A percentile compares a stretch with the other conserved stretches of the same genome.
Conservation (phyloP, 768 basidiomycete genomes). For the Termitomyces sp. region DNA sequence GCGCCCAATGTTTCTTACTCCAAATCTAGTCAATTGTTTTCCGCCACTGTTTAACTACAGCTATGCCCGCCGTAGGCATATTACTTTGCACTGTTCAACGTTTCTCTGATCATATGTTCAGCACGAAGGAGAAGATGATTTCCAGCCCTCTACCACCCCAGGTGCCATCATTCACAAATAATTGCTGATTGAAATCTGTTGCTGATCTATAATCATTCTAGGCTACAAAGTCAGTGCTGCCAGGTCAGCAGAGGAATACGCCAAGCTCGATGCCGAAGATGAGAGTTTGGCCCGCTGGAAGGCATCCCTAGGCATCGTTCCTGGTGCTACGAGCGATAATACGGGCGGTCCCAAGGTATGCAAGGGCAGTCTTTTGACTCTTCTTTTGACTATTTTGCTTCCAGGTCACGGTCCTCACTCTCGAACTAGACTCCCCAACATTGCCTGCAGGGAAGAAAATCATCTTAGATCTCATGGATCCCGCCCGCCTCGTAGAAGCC, state of each 20-base stretch:
- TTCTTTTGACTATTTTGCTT: constrained; percentile 16
- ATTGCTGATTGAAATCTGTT: not conserved
- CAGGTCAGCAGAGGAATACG: constrained; percentile 78
- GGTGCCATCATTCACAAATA: constrained; percentile 31
- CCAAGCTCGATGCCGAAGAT: constrained; percentile 81
- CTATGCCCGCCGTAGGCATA: constrained; percentile 50
- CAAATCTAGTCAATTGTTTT: constrained; percentile 12
- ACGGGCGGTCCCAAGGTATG: constrained; percentile 62
- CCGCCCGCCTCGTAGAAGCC: constrained; percentile 36
- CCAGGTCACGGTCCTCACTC: constrained; percentile 66
- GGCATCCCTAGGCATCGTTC: constrained; percentile 80
- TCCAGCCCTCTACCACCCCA: constrained; percentile 62
- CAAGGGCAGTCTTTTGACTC: not conserved
- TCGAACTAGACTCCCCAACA: constrained; percentile 77
- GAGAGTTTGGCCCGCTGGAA: constrained; percentile 97
- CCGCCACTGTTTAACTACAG: constrained; percentile 17
- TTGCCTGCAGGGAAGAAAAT: constrained; percentile 59
- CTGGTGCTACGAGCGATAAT: constrained; percentile 33
- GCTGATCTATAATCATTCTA: constrained; percentile 22
- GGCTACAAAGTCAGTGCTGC: constrained; percentile 71
- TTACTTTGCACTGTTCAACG: not conserved
- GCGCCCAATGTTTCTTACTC: not conserved
- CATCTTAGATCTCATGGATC: constrained; percentile 57
- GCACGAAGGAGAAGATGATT: constrained; percentile 66
- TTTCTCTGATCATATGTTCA: constrained; percentile 16